Conservation (phyloP, 805 yeast species). For the Starmerella riodocensis region DNA sequence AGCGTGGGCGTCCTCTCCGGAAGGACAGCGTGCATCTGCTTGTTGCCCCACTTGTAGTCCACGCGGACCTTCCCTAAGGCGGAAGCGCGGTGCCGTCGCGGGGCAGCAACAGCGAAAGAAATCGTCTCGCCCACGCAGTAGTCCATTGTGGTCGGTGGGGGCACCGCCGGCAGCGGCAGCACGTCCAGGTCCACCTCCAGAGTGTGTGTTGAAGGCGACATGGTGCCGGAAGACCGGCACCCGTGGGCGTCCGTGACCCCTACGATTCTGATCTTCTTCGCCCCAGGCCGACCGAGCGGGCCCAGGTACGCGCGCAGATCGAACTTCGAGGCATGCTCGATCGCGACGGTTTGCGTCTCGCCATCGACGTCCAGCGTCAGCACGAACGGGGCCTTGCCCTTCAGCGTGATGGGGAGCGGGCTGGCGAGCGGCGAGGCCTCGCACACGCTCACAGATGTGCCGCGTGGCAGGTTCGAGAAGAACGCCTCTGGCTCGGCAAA, state of each 20-base stretch:
- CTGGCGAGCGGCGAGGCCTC: slow-evolving; percentile 1
- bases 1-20: slow-evolving; percentile 32
- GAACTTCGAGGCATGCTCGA: not conserved
- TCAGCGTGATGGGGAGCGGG: slow-evolving; percentile 6
- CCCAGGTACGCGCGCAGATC: slow-evolving; percentile 7
- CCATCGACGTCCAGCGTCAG: slow-evolving; percentile 7
- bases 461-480: not conserved
- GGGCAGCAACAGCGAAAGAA: slow-evolving; percentile 60
- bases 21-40: slow-evolving; percentile 2
- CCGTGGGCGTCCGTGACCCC: slow-evolving; percentile 10
- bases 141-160: slow-evolving; percentile 5
- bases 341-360: slow-evolving; percentile 1
- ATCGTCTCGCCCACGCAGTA: slow-evolving; percentile 85
- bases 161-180: slow-evolving; percentile 8
- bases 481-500: slow-evolving; percentile 10
- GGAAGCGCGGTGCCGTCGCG: slow-evolving; percentile 39
- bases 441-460: slow-evolving; percentile 3
- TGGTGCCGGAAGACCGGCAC: slow-evolving; percentile 2
- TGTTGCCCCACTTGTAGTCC: slow-evolving; percentile 39
- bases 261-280: slow-evolving; percentile 4
- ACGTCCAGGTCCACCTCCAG: slow-evolving; percentile 4
- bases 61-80: slow-evolving; percentile 36
- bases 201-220: not conserved
- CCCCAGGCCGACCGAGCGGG: not conserved
- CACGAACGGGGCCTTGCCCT: slow-evolving; percentile 15